These are phyloP conservation scores for Neurospora sp. DNA, from an alignment of 2,329 filamentous ascomycete genomes.

Conservation along the genomic window DNA sequence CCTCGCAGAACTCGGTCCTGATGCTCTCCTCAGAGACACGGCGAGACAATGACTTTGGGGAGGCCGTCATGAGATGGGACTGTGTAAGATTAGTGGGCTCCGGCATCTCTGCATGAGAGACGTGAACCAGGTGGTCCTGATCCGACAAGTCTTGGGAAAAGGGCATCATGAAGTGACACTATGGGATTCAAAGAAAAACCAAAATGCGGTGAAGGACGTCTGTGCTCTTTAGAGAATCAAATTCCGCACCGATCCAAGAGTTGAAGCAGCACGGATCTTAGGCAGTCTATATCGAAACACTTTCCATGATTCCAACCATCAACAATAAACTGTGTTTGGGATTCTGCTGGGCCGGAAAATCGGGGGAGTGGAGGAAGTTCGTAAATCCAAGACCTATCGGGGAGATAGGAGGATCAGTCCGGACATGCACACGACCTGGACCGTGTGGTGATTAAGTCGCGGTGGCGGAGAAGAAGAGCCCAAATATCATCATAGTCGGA, in stretches of 20 bases:
- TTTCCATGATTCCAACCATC: background rate
- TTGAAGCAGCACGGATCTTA: background rate
- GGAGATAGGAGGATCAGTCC: background rate
- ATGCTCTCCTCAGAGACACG: conserved; percentile 50
- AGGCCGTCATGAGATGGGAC: conserved; percentile 12
- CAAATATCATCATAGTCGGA: background rate
- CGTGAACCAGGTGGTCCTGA: conserved; percentile 1
- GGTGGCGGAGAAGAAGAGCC: background rate
- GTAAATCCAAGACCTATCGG: background rate
- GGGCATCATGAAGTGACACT: background rate
- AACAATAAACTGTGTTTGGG: background rate
- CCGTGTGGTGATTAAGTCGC: background rate
- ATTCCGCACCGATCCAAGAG: background rate
- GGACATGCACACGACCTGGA: background rate
- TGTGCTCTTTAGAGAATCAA: background rate
- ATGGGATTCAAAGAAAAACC: background rate
- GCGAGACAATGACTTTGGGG: conserved; percentile 19
- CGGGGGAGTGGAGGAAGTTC: background rate
- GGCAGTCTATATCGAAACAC: background rate
- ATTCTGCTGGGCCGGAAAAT: background rate
- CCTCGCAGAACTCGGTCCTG: conserved; percentile 50
- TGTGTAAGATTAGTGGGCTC: conserved; percentile 7
- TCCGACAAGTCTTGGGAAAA: background rate
- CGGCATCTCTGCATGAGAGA: background rate
- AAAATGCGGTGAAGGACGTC: background rate